phyloP scores from a whole-genome alignment of 768 basidiomycete species.

The Pisolithus tinctorius region DNA sequence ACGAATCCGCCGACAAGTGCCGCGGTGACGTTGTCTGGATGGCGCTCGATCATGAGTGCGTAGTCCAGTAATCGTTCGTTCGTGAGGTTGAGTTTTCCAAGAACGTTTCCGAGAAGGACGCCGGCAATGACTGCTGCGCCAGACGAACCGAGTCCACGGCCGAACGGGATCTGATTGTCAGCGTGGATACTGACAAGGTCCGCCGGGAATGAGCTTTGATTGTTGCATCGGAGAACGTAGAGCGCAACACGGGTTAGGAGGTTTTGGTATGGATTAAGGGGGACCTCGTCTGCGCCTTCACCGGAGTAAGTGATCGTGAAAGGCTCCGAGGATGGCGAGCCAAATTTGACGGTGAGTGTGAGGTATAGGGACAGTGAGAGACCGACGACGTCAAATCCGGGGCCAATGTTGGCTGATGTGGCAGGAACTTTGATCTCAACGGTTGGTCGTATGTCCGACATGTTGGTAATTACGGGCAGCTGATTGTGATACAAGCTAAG shows the following conservation, averaged over 20 bases:
- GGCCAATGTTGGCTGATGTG: constrained; percentile 98
- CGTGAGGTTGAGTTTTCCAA: constrained; percentile 68
- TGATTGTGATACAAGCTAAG: background rate
- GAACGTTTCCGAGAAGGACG: constrained; percentile 80
- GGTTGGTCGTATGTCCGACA: constrained; percentile 15
- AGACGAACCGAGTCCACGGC: constrained; percentile 94
- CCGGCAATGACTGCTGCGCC: constrained; percentile 99
- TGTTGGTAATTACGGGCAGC: background rate
- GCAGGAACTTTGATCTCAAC: constrained; percentile 85
- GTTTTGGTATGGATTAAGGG: constrained; percentile 93
- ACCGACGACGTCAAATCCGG: constrained; percentile 99
- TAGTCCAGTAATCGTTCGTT: constrained; percentile 81
- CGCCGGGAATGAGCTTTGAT: constrained; percentile 66
- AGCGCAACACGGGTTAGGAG: constrained; percentile 95
- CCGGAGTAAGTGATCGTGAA: constrained; percentile 77
- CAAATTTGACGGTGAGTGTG: constrained; percentile 58
- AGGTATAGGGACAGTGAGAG: constrained; percentile 87
- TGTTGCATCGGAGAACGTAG: constrained; percentile 92
- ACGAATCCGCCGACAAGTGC: constrained; percentile 96
- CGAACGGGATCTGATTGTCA: constrained; percentile 94
- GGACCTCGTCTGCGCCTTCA: constrained; percentile 86
- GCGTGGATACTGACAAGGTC: constrained; percentile 62
- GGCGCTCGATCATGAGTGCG: constrained; percentile 97
- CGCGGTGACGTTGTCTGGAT: constrained; percentile 98
- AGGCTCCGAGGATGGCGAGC: constrained; percentile 31